phyloP scores from a whole-genome alignment of 495 filamentous ascomycete species.

The Tuber calosporum region DNA sequence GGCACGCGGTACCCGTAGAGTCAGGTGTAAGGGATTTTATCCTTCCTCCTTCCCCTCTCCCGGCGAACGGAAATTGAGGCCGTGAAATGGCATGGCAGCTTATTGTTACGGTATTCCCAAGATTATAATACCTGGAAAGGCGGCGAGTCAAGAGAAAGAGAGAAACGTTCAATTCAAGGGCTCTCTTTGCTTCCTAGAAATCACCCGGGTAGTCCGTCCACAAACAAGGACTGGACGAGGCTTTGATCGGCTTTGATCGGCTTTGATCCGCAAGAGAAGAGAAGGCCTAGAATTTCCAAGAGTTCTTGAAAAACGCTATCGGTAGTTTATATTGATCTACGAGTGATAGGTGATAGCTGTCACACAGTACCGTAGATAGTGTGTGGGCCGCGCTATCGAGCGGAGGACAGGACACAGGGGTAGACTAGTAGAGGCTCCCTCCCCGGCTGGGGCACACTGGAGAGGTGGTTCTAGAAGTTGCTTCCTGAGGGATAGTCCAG shows the following conservation, averaged over 20 bases:
- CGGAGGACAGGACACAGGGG: neutral
- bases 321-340: neutral
- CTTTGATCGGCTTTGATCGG: neutral
- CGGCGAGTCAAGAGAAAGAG: neutral
- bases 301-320: neutral
- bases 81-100: neutral
- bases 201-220: neutral
- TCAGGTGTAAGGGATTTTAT: neutral
- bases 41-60: neutral
- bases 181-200: neutral
- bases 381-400: neutral
- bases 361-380: neutral
- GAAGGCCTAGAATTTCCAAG: neutral
- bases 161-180: neutral
- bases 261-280: neutral
- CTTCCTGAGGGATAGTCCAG: neutral
- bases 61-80: neutral
- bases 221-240: neutral
- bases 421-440: neutral
- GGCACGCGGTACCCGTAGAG: neutral
- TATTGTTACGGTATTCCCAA: neutral
- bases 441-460: neutral
- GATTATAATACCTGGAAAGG: neutral
- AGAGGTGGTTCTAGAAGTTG: neutral
- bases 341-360: neutral